phyloP scores from a whole-genome alignment of 2,329 filamentous ascomycete species.

The Penicillium thymicola region DNA sequence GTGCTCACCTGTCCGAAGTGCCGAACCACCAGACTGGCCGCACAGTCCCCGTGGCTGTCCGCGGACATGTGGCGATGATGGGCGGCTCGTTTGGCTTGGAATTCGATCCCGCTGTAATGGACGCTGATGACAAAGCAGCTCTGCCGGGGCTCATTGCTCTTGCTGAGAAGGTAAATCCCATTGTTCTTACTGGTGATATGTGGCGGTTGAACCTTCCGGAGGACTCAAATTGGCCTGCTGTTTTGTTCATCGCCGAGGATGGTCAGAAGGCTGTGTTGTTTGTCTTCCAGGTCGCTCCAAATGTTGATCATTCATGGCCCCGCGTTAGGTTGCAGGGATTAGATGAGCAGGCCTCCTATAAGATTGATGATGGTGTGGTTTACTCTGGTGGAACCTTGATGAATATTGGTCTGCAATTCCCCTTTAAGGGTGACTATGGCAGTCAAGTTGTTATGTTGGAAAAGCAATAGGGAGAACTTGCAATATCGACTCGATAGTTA shows the following conservation, averaged over 20 bases:
- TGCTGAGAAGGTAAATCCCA: conserved; percentile 57
- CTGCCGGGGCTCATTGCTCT: conserved; percentile 55
- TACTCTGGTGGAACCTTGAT: conserved; percentile 60
- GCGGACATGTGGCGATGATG: conserved; percentile 66
- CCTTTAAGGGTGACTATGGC: conserved; percentile 53
- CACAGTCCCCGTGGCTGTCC: conserved; percentile 56
- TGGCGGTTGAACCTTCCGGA: conserved; percentile 59
- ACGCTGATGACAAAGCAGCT: conserved; percentile 49
- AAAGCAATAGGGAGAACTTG: conserved; percentile 32
- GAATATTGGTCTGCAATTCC: conserved; percentile 58
- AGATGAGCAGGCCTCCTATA: conserved; percentile 54
- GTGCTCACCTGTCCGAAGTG: conserved; percentile 61
- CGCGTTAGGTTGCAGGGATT: conserved; percentile 56
- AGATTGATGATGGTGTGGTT: conserved; percentile 50
- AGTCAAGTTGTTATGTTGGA: conserved; percentile 57
- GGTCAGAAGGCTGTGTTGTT: conserved; percentile 54
- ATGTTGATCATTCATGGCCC: conserved; percentile 53
- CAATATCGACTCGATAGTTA: background rate
- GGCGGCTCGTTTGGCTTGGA: conserved; percentile 66
- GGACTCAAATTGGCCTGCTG: conserved; percentile 61
- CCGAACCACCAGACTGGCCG: conserved; percentile 59
- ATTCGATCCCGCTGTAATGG: conserved; percentile 55
- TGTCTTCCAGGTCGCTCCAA: conserved; percentile 57
- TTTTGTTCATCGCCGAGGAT: conserved; percentile 56
- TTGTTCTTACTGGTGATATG: conserved; percentile 58